Percentiles rank a stretch among this genome's conserved stretches.
Evolutionary conservation across 225 moss, liverwort and hornwort species (phyloP).

Genomic region (Asterella californica): DNA sequence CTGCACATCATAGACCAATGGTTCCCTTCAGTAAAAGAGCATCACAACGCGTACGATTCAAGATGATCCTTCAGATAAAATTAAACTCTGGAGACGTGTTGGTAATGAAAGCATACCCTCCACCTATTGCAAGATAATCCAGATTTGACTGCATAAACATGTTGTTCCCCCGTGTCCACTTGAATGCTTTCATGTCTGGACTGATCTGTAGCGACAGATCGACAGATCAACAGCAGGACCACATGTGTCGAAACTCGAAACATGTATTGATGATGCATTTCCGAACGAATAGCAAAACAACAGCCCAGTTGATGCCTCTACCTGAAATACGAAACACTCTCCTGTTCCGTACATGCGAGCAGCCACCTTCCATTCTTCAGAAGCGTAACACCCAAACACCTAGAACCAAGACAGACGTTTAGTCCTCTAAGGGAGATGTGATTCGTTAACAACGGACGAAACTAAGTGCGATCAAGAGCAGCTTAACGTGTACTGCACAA

Average conservation of each 20-base stretch:
- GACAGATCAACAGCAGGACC: not conserved
- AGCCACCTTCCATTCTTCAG: conserved; percentile 46
- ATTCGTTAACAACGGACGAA: not conserved
- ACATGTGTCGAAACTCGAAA: not conserved
- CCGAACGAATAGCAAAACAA: no score
- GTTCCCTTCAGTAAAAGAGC: no score
- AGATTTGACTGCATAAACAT: conserved; percentile 46
- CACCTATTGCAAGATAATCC: conserved; percentile 45
- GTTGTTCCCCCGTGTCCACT: conserved; percentile 41
- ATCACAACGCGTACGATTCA: not conserved
- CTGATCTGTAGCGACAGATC: conserved; percentile 19
- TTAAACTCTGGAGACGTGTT: not conserved
- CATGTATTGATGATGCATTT: not conserved
- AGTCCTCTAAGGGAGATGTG: no score
- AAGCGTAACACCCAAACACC: conserved; percentile 47
- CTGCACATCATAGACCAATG: conserved; percentile 23
- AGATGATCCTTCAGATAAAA: not conserved
- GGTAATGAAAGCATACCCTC: conserved; percentile 31
- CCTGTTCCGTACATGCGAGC: conserved; percentile 40
- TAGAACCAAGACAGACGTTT: conserved; percentile 12
- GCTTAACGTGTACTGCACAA: not conserved
- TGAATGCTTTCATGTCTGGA: conserved; percentile 43
- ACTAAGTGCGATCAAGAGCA: not conserved
- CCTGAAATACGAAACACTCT: conserved; percentile 51
- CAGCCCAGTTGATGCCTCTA: not conserved